Base-by-base conservation (phyloP, 2,329 filamentous ascomycete genomes). In the Endocalyx cinctus region DNA sequence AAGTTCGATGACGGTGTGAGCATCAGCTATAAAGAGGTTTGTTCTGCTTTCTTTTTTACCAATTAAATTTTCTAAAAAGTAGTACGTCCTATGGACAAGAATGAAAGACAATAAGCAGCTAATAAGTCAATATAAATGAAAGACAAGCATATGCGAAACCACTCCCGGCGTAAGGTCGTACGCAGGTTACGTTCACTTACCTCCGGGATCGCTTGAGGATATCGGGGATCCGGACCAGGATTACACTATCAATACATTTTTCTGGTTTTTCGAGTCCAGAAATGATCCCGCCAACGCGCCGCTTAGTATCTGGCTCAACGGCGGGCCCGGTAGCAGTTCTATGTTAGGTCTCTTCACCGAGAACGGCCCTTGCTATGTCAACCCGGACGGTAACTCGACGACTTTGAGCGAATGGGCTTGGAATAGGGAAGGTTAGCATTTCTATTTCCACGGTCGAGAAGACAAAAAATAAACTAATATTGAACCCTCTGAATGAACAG, bases 141-240 rank as follows among this genome's bases (percentile, higher is more conserved):
- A 69, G 79, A 73, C 34, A 74, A 76, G 55, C 59, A 64, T 45
- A 74, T 78, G 33, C 64, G 69, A 36, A 74, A 78, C 54, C 35
- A 64, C 34, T 60, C 64, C 17, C 69, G 80, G 56, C 64, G 75
- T 58, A 69, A 80, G 55, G 77, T 77, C 54, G 62, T 82, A 74
- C 47, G 64, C 73, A 4, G 77, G 78, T 39, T 79, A 80, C 59
- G 69, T 82, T 22, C 63, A 66, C 34, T 53, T 81, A 22, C 70
- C 73, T 2, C 49, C 74, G 2, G 50, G 51, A 3, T 41, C 50
- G 2, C 47, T 57, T 5, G 60, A 64, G 16, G 57, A 57, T 29
- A 35, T 52, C 12, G 76, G 77, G 43, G 79, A 39, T 69, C n/a
- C n/a, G n/a, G 57, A 37, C 10, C 55, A 60, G 18, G 47, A 54